These are phyloP conservation scores for Yarrowia sp. DNA, from an alignment of 805 yeast species.

Conservation along the genomic window DNA sequence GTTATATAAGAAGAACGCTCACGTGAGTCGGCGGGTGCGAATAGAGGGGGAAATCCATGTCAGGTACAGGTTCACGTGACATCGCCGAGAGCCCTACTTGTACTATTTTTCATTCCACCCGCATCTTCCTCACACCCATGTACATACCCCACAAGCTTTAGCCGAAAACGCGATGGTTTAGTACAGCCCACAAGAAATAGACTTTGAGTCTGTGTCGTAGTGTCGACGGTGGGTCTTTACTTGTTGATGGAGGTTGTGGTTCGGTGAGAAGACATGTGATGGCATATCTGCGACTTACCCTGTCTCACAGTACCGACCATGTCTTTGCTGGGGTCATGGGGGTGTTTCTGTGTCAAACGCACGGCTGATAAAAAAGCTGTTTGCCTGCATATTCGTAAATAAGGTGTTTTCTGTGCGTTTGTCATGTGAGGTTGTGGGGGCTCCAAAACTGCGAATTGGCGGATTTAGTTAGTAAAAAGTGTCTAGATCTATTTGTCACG, in stretches of 20 bases:
- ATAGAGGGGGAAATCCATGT: too few species aligned
- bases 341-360: neutral
- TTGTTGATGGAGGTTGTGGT: too few species aligned
- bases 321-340: too few species aligned
- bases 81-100: too few species aligned
- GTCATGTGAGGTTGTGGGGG: neutral
- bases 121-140: neutral
- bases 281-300: too few species aligned
- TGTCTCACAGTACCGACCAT: too few species aligned
- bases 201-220: neutral
- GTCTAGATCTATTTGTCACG: too few species aligned
- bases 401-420: conserved; percentile 20
- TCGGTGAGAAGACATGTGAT: neutral
- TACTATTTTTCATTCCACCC: neutral
- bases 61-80: neutral
- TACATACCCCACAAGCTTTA: conserved; percentile 32
- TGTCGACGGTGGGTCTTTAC: too few species aligned
- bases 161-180: conserved; percentile 8
- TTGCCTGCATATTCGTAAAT: conserved; percentile 21
- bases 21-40: neutral
- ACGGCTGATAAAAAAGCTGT: conserved; percentile 24
- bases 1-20: too few species aligned
- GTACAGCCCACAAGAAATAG: conserved; percentile 7
- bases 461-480: too few species aligned
- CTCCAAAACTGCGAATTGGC: too few species aligned